Conservation (phyloP, 768 basidiomycete species). For the Tricholoma saponaceum region DNA sequence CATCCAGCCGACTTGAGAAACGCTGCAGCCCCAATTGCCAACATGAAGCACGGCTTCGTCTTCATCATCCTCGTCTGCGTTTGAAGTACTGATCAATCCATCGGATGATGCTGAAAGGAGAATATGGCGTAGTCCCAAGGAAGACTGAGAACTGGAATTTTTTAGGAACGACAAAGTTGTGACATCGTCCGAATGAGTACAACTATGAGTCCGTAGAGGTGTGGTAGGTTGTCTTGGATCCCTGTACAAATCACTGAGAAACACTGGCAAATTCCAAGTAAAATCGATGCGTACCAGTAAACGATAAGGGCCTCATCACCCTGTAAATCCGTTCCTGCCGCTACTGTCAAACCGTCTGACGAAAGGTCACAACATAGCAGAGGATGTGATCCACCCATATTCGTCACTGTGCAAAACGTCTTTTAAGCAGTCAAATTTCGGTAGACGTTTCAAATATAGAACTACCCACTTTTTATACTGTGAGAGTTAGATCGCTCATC, state of each 20-base stretch:
- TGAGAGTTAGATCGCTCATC: conserved; percentile 57
- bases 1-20: conserved; percentile 75
- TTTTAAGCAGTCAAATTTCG: conserved; percentile 36
- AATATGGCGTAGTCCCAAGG: conserved; percentile 20
- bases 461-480: conserved; percentile 56
- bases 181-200: conserved; percentile 92
- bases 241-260: conserved; percentile 38
- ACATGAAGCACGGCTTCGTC: conserved; percentile 81
- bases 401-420: conserved; percentile 39
- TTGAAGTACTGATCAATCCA: conserved; percentile 71
- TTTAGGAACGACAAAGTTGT: conserved; percentile 62
- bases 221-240: conserved; percentile 76
- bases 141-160: conserved; percentile 15
- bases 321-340: conserved; percentile 78
- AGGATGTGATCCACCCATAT: conserved; percentile 35
- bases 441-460: conserved; percentile 3
- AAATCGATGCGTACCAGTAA: conserved; percentile 60
- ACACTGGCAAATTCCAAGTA: background rate
- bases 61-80: conserved; percentile 75
- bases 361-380: conserved; percentile 72
- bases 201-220: conserved; percentile 71
- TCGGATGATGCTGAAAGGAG: conserved; percentile 85
- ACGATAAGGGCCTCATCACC: conserved; percentile 79
- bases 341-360: conserved; percentile 65
- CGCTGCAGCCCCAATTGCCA: conserved; percentile 82